These are phyloP conservation scores for Alternaria hordeiaustralica DNA, from an alignment of 2,329 filamentous ascomycete species.

Conservation along the genomic window DNA sequence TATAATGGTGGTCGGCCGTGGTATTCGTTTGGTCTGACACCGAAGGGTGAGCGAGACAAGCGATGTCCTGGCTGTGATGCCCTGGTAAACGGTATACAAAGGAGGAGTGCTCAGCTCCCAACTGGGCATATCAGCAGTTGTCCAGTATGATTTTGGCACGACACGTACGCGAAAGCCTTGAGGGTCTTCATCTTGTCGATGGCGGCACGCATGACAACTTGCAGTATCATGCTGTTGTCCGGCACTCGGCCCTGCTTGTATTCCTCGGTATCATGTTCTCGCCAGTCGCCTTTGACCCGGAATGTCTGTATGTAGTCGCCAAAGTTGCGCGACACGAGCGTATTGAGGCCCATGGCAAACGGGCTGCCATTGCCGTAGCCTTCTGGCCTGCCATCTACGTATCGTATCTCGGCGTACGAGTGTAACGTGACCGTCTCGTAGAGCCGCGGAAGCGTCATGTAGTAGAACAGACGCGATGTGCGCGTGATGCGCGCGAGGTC, in stretches of 20 bases:
- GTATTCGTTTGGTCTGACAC: conserved; percentile 63
- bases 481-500: conserved; percentile 66
- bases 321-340: conserved; percentile 63
- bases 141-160: background rate
- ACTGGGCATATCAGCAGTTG: conserved; percentile 41
- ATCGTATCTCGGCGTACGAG: conserved; percentile 66
- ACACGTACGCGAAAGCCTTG: conserved; percentile 57
- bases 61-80: conserved; percentile 55
- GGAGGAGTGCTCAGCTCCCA: conserved; percentile 69
- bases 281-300: conserved; percentile 63
- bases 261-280: conserved; percentile 63
- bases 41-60: conserved; percentile 62
- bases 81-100: conserved; percentile 64
- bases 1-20: conserved; percentile 63
- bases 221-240: conserved; percentile 70
- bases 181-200: conserved; percentile 65
- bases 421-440: conserved; percentile 63
- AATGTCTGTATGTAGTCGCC: conserved; percentile 61
- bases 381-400: conserved; percentile 63
- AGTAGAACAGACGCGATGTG: conserved; percentile 67
- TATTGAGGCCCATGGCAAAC: conserved; percentile 68
- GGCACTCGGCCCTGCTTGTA: conserved; percentile 65
- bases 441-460: conserved; percentile 68
- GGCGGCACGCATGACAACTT: conserved; percentile 64
- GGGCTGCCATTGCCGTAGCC: conserved; percentile 68